Conservation (phyloP, 2,329 filamentous ascomycete species). For the Hypoxylon sp. region DNA sequence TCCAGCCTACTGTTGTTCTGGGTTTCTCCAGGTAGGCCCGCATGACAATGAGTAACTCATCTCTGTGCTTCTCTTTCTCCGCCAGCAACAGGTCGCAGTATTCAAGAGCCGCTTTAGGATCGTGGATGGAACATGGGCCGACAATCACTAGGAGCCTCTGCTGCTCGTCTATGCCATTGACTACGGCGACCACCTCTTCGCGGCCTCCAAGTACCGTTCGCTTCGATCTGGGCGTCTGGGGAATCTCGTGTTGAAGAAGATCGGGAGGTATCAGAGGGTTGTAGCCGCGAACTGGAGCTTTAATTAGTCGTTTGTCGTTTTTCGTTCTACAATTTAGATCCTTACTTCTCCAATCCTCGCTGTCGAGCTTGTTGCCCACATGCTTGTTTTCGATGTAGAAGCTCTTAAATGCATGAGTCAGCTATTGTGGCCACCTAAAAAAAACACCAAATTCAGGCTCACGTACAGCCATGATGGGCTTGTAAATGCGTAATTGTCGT, state of each 20-base stretch:
- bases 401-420: conserved; percentile 52
- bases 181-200: conserved; percentile 71
- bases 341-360: conserved; percentile 86
- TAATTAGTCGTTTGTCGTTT: conserved; percentile 14
- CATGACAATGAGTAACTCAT: conserved; percentile 95
- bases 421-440: too few species aligned
- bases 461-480: conserved; percentile 43
- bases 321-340: conserved; percentile 20
- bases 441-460: neutral
- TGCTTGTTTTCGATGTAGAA: conserved; percentile 83
- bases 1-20: conserved; percentile 97
- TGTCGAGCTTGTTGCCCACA: conserved; percentile 76
- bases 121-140: conserved; percentile 97
- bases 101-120: conserved; percentile 86
- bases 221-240: conserved; percentile 64
- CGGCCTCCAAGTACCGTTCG: conserved; percentile 68
- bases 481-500: neutral
- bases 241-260: conserved; percentile 93
- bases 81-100: conserved; percentile 87
- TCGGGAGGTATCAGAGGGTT: conserved; percentile 93
- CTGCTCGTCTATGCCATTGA: conserved; percentile 72
- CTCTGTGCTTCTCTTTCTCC: conserved; percentile 86
- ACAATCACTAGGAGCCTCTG: conserved; percentile 76
- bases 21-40: conserved; percentile 98
- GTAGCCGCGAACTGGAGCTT: conserved; percentile 77